Base-by-base conservation (phyloP, 2,329 filamentous ascomycete species). In the Neonectria punicea region DNA sequence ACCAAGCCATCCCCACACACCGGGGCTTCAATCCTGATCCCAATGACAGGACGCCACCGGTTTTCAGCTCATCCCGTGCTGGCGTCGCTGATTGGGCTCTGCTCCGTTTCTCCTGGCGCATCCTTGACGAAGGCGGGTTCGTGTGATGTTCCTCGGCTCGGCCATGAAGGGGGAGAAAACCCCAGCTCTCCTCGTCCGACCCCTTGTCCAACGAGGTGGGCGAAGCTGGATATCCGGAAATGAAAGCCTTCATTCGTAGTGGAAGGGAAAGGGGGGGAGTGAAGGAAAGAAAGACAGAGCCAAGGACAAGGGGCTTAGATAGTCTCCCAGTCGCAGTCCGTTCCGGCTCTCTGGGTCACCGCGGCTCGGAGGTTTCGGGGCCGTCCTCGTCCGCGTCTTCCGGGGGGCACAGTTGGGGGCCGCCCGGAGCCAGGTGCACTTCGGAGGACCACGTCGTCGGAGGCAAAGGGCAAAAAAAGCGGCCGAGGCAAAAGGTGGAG, bases 21-120 rank as follows among this genome's bases (percentile, higher is more conserved):
- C 32, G 46, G 36, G 58, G 58, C 61, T 50, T 22, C 34, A 22
- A 30, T 39, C 25, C 66, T 63, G 51, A 59, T 62, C 49, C 67
- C 57, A 69, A 65, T 61, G 65, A 10, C 39, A 56, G 62, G 58
- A 43, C 56, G 55, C 62, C 58, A 66, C 49, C 32, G 39, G 20
- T 58, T 66, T 65, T 63, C 65, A 71, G 69, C 68, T 71, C 55
- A 61, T 66, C 59, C 57, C 58, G 56, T 57, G 11, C 41, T 50
- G 65, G 51, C 53, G 50, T 41, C 60, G 47, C 63, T 66, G 63
- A 67, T 66, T 58, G 63, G 54, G 39, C 51, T 39, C 20, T 36
- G 34, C 34, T 11, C 9, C 51, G 47, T 30, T 43, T 60, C 25
- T 36, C 32, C 54, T 41, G 39, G 25, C 57, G 46, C 20, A 61